These are phyloP conservation scores for Verticillium albo-atrum DNA, from an alignment of 2,329 filamentous ascomycete genomes.

Conservation along the genomic window DNA sequence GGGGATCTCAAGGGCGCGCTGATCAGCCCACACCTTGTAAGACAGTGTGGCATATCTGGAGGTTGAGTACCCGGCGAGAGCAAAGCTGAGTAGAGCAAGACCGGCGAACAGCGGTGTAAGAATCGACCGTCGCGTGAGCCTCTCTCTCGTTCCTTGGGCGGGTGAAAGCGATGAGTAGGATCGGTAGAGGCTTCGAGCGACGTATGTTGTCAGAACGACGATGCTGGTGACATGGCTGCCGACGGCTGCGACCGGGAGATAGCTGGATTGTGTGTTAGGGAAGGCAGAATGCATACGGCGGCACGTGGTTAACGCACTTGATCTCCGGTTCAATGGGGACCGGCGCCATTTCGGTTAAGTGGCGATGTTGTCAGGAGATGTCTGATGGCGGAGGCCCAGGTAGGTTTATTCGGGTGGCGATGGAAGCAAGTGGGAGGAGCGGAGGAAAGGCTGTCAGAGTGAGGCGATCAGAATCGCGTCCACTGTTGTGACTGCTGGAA, in stretches of 20 bases:
- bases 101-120: constrained; percentile 32
- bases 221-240: constrained; percentile 15
- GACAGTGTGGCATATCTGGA: constrained; percentile 38
- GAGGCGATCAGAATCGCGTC: neutral
- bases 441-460: neutral
- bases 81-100: constrained; percentile 41
- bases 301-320: constrained; percentile 10
- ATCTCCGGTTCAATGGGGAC: constrained; percentile 17
- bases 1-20: constrained; percentile 32
- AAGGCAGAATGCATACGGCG: neutral
- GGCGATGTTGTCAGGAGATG: neutral
- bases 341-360: constrained; percentile 16
- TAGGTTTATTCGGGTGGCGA: neutral
- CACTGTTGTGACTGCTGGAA: neutral
- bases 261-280: constrained; percentile 11
- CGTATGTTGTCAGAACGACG: constrained; percentile 13
- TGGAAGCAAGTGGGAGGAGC: neutral
- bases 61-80: constrained; percentile 36
- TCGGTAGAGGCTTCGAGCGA: constrained; percentile 16
- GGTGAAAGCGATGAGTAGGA: constrained; percentile 23
- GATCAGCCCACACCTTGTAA: constrained; percentile 45
- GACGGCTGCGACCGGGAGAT: constrained; percentile 10
- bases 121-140: constrained; percentile 19
- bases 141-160: constrained; percentile 28
- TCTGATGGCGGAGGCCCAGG: neutral